A percentile compares a stretch with the other conserved stretches of the same genome.
Conservation (phyloP, 2,329 filamentous ascomycete species). For the Harringtonia lauricola region DNA sequence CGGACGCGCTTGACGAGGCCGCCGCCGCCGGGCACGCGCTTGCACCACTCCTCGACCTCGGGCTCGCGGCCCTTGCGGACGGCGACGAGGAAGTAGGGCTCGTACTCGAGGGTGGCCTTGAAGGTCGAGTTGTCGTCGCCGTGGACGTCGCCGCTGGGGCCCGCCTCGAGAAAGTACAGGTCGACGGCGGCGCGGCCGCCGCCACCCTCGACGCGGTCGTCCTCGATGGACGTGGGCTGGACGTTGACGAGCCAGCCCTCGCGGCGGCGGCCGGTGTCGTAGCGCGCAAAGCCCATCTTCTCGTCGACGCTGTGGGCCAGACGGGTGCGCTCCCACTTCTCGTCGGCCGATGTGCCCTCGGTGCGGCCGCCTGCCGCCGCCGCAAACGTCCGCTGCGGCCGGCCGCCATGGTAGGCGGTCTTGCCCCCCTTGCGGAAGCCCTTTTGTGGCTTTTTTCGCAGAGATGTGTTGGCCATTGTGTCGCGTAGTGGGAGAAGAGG, state of each 20-base stretch:
- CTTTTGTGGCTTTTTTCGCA: conserved; percentile 47
- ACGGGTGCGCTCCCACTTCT: conserved; percentile 77
- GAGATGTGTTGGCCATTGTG: conserved; percentile 46
- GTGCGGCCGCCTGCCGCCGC: conserved; percentile 61
- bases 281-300: conserved; percentile 84
- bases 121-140: conserved; percentile 80
- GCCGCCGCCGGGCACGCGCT: conserved; percentile 63
- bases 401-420: conserved; percentile 61
- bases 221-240: conserved; percentile 78
- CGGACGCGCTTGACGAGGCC: conserved; percentile 71
- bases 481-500: background rate
- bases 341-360: conserved; percentile 84
- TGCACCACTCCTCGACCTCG: conserved; percentile 93
- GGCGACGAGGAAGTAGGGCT: conserved; percentile 91
- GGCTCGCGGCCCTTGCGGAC: conserved; percentile 78
- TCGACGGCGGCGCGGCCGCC: conserved; percentile 84
- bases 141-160: conserved; percentile 93
- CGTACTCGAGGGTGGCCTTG: conserved; percentile 92
- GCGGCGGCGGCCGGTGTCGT: conserved; percentile 72
- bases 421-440: conserved; percentile 54
- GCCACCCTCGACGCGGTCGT: conserved; percentile 72
- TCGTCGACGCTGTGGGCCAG: conserved; percentile 89
- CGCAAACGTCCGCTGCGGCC: conserved; percentile 57
- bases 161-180: conserved; percentile 93
- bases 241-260: conserved; percentile 93